Base-by-base conservation (phyloP, 768 basidiomycete genomes). In the Neoboletus brunneissimus region DNA sequence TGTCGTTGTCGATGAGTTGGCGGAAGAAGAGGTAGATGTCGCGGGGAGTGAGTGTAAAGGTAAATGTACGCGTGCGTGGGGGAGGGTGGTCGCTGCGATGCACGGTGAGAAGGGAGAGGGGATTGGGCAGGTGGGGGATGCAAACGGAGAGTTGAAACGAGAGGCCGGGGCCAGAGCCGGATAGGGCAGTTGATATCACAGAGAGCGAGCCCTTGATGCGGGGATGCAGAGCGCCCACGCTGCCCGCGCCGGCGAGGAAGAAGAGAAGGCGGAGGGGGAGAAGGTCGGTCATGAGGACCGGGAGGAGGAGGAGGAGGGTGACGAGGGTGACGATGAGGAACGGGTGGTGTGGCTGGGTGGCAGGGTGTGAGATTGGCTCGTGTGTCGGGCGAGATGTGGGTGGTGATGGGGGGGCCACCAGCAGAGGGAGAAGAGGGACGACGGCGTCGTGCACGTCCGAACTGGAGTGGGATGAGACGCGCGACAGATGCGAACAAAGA, bases 1-100 rank as follows among this genome's bases (percentile, higher is more conserved):
- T 76, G 58, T 91, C 87, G 59, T 93, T 76, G 61, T 92, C 87
- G 22, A 85, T 63, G 1, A 84, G 42, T 2, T 67, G 67, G 6
- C 64, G 62, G n/a, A 73, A 22, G 1, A 74, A 54, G 75, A 75
- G 18, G 73, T 37, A 16, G 70, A 52, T 48, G 64, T 73, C 56
- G 62, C 61, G 31, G 64, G 47, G 65, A 20, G 55, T 56, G 23
- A 67, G 20, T 0, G 58, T 55, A 16, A 68, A 8, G 0, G 61
- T 41, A 13, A 63, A 64, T n/a, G 58, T 61, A 32, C 53, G 42
- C 6, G 48, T 55, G 16, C 13, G 50, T 0, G 37, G 31, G 1
- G 38, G 43, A 8, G 5, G 4, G 3, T 0, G 38, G 42, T 4
- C 11, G 40, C 44, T 12, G 23, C n/a, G 29, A 27, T 18, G 37